Evolutionary conservation across 1,284 basidiomycete genomes (phyloP), one percentile per base, ranked within the genome.

Genomic region (Golubevia pallescens): DNA sequence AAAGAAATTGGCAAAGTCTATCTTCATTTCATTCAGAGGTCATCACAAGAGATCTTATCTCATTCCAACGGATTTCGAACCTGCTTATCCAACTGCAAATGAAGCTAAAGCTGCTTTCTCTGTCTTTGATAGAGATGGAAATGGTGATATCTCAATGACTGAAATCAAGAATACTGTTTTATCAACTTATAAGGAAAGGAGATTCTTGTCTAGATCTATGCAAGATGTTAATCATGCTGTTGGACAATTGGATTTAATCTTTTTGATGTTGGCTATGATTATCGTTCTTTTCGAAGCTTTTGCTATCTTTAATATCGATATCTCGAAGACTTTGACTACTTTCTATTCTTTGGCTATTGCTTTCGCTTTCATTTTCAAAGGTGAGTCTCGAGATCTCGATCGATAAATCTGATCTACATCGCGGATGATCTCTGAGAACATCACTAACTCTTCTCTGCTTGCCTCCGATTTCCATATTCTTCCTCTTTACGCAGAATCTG

Each of bases 101-200:
- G 88, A 89, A 19, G 90, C 92, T 10, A 86, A 88, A 62, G 87
- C 87, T 10, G 92, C 92, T 1, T 93, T 93, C 87, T 88, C 89
- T 57, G 89, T 93, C 34, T 92, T 93, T 77, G 78, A 81, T 65
- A 65, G 87, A 70, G 92, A 93, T 80, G 88, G 90, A 75, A 92
- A 93, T 71, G 92, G 91, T 19, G 92, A 93, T 80, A 88, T 93
- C 63, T 90, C 91, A n/a, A 89, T 90, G 61, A 87, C 89, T 34
- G 93, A 93, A 86, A 89, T 93, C 81, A 93, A 93, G 86, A 88
- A 89, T 56, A 89, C 89, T 28, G 85, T 93, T 24, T 19, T n/a
- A n/a, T n/a, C n/a, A 54, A 69, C 71, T 6, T 83, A 80, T 75
- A 83, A 83, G 64, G 80, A 83, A 66, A 74, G 80, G 53, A 68